These are phyloP conservation scores for Jaltomata sinuosa DNA, from an alignment of 257 asterid genomes.

Conservation along the genomic window DNA sequence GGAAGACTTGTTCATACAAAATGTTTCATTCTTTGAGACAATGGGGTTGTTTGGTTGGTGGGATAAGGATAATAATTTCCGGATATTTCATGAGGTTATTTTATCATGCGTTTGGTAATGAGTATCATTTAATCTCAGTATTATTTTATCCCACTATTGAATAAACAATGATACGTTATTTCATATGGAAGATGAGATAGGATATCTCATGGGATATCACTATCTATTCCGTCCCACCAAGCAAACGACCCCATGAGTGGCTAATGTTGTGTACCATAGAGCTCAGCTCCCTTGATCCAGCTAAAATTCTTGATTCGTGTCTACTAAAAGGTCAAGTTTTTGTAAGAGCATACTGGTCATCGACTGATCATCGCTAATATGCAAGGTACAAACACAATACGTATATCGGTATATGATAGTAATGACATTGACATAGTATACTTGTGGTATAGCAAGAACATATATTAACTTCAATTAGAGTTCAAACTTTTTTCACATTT, in stretches of 20 bases:
- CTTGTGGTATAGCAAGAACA: not conserved
- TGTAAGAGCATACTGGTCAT: not conserved
- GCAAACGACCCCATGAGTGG: not conserved
- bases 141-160: not conserved
- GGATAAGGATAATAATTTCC: not conserved
- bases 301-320: not conserved
- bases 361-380: not conserved
- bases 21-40: not conserved
- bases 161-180: no score
- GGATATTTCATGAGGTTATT: not conserved
- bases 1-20: not conserved
- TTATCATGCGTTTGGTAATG: not conserved
- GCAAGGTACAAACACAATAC: not conserved
- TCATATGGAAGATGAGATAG: not conserved
- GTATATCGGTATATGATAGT: not conserved
- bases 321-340: not conserved
- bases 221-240: not conserved
- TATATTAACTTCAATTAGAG: not conserved
- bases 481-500: not conserved
- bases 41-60: not conserved
- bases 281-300: not conserved
- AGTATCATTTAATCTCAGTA: not conserved
- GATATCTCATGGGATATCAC: not conserved
- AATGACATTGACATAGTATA: not conserved
- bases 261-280: not conserved